Conservation (phyloP, 2,329 filamentous ascomycete species). For the Gyromitra esculenta region DNA sequence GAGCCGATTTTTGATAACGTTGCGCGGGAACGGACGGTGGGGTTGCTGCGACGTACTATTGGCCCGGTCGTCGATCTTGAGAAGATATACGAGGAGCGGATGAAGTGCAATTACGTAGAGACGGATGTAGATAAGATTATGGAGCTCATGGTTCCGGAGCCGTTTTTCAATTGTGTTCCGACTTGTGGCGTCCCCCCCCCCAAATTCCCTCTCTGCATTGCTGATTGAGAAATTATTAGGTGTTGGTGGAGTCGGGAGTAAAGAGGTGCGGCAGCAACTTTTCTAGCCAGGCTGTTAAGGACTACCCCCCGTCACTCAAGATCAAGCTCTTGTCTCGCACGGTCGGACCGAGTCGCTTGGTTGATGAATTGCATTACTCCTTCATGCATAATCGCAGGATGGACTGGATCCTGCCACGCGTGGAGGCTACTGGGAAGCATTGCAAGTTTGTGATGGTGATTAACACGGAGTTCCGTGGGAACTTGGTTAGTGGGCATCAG, state of each 20-base stretch:
- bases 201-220: not conserved
- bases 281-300: not conserved
- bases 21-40: not conserved
- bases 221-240: not conserved
- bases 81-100: not conserved
- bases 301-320: not conserved
- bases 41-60: not conserved
- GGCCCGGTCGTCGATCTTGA: not conserved
- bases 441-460: not conserved
- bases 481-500: not conserved
- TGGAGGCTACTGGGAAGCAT: not conserved
- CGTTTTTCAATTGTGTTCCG: not conserved
- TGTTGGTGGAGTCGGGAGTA: not conserved
- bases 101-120: not conserved
- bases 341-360: not conserved
- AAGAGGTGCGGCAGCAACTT: not conserved
- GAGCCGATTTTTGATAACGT: not conserved
- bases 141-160: not conserved
- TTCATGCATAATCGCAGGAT: not conserved
- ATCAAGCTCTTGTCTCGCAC: not conserved
- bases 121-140: not conserved
- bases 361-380: not conserved
- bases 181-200: not conserved
- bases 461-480: not conserved
- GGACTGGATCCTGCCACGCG: not conserved